Conservation (phyloP, 306 rosid species). For the Cercis canadensis region DNA sequence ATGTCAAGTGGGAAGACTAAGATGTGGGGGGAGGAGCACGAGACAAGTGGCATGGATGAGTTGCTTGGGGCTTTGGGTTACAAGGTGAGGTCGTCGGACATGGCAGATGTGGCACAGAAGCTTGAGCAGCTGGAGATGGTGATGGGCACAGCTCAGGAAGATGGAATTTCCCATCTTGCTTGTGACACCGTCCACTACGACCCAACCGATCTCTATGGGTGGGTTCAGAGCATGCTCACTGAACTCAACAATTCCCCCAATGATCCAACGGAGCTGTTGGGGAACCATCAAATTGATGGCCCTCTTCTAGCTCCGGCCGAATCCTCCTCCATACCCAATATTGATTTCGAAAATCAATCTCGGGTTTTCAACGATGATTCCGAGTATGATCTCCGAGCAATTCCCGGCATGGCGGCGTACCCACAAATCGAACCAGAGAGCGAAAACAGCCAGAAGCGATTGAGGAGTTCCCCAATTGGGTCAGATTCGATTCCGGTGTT, state of each 20-base stretch:
- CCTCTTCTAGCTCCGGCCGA: constrained; percentile 32
- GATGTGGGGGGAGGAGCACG: constrained; percentile 58
- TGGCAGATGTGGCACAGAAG: constrained; percentile 81
- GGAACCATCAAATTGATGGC: constrained; percentile 29
- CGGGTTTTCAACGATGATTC: constrained; percentile 64
- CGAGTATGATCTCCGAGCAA: constrained; percentile 80
- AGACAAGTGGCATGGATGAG: constrained; percentile 61
- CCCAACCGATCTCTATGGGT: constrained; percentile 78
- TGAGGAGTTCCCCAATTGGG: constrained; percentile 43
- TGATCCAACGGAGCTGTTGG: constrained; percentile 12
- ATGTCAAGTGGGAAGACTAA: constrained; percentile 44
- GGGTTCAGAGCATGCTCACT: constrained; percentile 82
- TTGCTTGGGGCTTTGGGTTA: constrained; percentile 72
- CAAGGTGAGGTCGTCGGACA: constrained; percentile 73
- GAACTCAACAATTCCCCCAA: constrained; percentile 56
- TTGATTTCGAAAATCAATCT: constrained; percentile 14
- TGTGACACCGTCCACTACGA: constrained; percentile 75
- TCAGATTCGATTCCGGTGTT: constrained; percentile 9
- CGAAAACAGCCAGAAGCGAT: constrained; percentile 40
- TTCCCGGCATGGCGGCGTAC: constrained; percentile 77
- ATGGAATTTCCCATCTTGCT: constrained; percentile 69
- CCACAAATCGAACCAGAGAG: constrained; percentile 42
- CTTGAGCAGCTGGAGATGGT: constrained; percentile 83
- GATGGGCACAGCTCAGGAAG: constrained; percentile 69
- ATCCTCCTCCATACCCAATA: constrained; percentile 14